Conservation (phyloP, 805 yeast species). For the Kluyveromyces wickerhamii region DNA sequence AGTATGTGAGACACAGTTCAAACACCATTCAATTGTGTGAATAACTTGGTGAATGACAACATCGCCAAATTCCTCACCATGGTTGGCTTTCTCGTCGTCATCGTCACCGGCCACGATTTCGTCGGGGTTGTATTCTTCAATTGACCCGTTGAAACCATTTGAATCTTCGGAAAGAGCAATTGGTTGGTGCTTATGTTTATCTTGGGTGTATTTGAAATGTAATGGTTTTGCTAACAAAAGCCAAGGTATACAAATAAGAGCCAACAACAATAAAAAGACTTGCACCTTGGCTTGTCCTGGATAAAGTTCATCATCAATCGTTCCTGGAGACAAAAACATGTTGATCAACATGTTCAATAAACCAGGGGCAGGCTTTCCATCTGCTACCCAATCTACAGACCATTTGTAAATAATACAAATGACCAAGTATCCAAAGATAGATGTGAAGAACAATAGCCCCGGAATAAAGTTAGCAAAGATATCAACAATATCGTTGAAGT, state of each 20-base stretch:
- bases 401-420: conserved; percentile 66
- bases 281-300: conserved; percentile 60
- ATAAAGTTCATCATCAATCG: conserved; percentile 54
- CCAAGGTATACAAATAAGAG: conserved; percentile 71
- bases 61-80: conserved; percentile 51
- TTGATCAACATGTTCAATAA: conserved; percentile 65
- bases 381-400: conserved; percentile 62
- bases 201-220: conserved; percentile 33
- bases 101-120: conserved; percentile 20
- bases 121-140: conserved; percentile 6
- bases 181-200: conserved; percentile 23
- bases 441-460: conserved; percentile 66
- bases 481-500: conserved; percentile 53
- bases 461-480: conserved; percentile 68
- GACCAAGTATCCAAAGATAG: conserved; percentile 65
- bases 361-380: conserved; percentile 60
- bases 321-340: conserved; percentile 71
- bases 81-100: conserved; percentile 38
- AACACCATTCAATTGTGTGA: conserved; percentile 72
- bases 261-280: conserved; percentile 46
- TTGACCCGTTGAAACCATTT: conserved; percentile 14
- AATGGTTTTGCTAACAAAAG: conserved; percentile 59
- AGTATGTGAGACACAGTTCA: conserved; percentile 73
- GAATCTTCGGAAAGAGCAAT: conserved; percentile 12
- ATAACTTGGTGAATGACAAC: conserved; percentile 72